These are phyloP conservation scores for Fusarium sambucinum DNA, from an alignment of 2,329 filamentous ascomycete genomes.

Conservation along the genomic window DNA sequence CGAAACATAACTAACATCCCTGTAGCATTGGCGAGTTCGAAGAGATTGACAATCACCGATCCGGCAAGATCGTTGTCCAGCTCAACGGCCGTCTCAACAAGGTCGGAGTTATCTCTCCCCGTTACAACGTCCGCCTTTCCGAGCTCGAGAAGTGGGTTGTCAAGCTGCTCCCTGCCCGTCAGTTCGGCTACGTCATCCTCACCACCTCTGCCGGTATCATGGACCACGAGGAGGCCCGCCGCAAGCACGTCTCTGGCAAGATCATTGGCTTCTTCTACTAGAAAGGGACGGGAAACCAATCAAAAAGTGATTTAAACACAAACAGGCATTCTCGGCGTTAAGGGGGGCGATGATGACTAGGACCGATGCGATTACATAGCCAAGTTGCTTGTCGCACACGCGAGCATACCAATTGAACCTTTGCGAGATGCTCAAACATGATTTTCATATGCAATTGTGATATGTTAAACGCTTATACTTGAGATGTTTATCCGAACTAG, in stretches of 20 bases:
- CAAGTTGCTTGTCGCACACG: slow-evolving; percentile 51
- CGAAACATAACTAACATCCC: slow-evolving; percentile 80
- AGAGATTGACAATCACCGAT: slow-evolving; percentile 99
- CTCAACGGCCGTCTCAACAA: slow-evolving; percentile 99
- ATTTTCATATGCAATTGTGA: slow-evolving; percentile 6
- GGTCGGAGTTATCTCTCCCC: slow-evolving; percentile 98
- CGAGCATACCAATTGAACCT: slow-evolving; percentile 54
- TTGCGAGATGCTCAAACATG: slow-evolving; percentile 48
- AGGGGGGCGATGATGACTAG: slow-evolving; percentile 53
- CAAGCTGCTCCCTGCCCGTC: slow-evolving; percentile 98
- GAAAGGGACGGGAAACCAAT: slow-evolving; percentile 48
- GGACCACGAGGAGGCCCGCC: slow-evolving; percentile 99
- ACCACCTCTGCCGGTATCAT: slow-evolving; percentile 99
- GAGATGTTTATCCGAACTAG: background rate
- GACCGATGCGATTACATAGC: slow-evolving; percentile 53
- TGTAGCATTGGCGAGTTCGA: slow-evolving; percentile 94
- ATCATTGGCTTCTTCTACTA: slow-evolving; percentile 99
- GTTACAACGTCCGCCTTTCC: slow-evolving; percentile 98
- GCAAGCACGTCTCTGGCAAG: slow-evolving; percentile 99
- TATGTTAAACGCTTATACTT: background rate
- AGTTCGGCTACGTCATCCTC: slow-evolving; percentile 99
- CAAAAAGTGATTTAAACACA: slow-evolving; percentile 47
- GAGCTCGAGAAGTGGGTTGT: slow-evolving; percentile 99
- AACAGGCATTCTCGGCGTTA: slow-evolving; percentile 55
- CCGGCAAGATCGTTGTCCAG: slow-evolving; percentile 99